Conservation (phyloP, 2,329 filamentous ascomycete genomes). For the Arthrocladium fulminans region DNA sequence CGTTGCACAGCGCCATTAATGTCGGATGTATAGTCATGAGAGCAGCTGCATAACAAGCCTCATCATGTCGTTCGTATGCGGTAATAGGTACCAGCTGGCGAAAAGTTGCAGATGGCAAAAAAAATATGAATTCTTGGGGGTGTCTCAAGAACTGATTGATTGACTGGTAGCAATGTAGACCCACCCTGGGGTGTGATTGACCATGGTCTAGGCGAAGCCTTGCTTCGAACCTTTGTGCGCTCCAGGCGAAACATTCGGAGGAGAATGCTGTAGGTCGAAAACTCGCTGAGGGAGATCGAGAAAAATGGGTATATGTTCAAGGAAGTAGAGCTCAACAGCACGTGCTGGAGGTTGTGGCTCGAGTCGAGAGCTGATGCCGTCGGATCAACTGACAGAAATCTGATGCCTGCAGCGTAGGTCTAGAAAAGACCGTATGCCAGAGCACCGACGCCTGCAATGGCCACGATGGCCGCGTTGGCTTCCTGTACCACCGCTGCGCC, state of each 20-base stretch:
- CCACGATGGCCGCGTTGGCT: constrained; percentile 16
- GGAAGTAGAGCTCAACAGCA: constrained; percentile 6
- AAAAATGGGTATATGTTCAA: constrained; percentile 4
- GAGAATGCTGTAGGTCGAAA: not conserved
- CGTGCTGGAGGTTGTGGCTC: not conserved
- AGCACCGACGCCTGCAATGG: constrained; percentile 17
- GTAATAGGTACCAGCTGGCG: not conserved
- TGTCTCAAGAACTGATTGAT: constrained; percentile 1
- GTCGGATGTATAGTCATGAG: not conserved
- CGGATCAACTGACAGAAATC: constrained; percentile 3
- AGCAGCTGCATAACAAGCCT: not conserved
- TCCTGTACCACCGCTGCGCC: constrained; percentile 15
- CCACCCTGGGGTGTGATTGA: not conserved
- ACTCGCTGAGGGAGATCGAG: not conserved
- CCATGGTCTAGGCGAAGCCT: not conserved
- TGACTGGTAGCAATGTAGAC: constrained; percentile 3
- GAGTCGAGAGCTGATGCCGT: not conserved
- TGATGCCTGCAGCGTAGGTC: constrained; percentile 1
- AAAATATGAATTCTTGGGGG: not conserved
- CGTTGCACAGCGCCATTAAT: not conserved
- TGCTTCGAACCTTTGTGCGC: constrained; percentile 9
- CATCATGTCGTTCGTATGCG: not conserved
- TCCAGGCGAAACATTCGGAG: constrained; percentile 4
- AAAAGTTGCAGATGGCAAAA: not conserved
- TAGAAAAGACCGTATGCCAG: constrained; percentile 18